Conservation (phyloP, 2,329 filamentous ascomycete species). For the Aspergillus nomiae region DNA sequence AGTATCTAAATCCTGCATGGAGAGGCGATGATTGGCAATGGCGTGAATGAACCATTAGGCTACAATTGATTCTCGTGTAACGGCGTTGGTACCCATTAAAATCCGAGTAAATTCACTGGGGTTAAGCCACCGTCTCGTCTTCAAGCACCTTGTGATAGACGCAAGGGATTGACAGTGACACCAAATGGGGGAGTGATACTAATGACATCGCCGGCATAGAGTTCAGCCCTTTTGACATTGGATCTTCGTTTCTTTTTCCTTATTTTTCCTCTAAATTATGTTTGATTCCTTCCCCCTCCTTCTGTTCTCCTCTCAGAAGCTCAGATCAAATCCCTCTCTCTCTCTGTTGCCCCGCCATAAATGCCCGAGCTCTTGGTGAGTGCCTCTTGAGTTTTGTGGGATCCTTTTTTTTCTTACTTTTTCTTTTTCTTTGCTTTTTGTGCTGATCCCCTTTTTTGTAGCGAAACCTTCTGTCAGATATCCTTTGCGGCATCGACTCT, state of each 20-base stretch:
- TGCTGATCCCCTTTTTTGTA: background rate
- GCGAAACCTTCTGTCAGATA: background rate
- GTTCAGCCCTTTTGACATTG: background rate
- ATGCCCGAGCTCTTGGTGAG: slow-evolving; percentile 1
- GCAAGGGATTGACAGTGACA: slow-evolving; percentile 1
- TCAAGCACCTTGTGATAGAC: background rate
- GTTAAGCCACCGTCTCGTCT: background rate
- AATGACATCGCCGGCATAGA: background rate
- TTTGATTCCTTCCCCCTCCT: background rate
- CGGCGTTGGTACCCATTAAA: background rate
- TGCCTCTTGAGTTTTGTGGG: background rate
- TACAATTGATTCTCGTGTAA: background rate
- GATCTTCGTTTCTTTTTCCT: background rate
- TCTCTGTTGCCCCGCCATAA: slow-evolving; percentile 1
- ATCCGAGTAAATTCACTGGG: background rate
- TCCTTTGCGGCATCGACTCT: background rate
- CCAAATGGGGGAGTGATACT: background rate
- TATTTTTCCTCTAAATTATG: background rate
- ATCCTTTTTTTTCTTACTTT: background rate
- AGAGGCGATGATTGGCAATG: too few relatives aligned
- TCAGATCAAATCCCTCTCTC: background rate
- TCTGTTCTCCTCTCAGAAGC: background rate
- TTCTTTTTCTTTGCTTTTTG: background rate
- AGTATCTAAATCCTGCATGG: too few relatives aligned
- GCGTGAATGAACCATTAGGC: background rate